These are phyloP conservation scores for Trichoderma breve DNA, from an alignment of 2,329 filamentous ascomycete genomes.

Conservation along the genomic window DNA sequence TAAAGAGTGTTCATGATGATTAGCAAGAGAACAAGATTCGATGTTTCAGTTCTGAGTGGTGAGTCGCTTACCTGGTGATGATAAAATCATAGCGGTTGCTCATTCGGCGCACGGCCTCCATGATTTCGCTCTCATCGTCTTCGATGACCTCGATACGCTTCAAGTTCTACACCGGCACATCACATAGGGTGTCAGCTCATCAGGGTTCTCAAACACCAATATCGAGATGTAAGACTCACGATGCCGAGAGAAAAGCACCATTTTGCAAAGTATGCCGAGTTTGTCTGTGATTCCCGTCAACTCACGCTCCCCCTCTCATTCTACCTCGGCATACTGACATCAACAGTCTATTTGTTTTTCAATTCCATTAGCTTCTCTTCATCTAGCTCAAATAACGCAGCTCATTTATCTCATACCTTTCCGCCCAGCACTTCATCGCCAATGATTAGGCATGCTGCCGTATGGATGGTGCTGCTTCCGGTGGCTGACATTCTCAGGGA, in stretches of 20 bases:
- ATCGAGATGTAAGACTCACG: constrained; percentile 38
- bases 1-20: constrained; percentile 27
- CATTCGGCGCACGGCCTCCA: constrained; percentile 85
- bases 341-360: constrained; percentile 35
- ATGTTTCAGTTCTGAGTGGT: neutral
- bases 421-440: constrained; percentile 96
- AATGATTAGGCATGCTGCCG: constrained; percentile 89
- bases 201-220: neutral
- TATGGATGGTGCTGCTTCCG: constrained; percentile 71
- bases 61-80: constrained; percentile 64
- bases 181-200: neutral
- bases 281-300: constrained; percentile 48
- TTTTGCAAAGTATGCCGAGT: constrained; percentile 62
- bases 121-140: constrained; percentile 86
- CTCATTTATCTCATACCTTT: constrained; percentile 60
- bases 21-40: neutral
- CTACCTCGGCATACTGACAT: constrained; percentile 29
- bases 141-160: constrained; percentile 90
- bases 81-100: constrained; percentile 89
- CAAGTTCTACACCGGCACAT: constrained; percentile 50
- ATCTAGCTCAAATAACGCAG: neutral
- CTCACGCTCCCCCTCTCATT: neutral
- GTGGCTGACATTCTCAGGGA: constrained; percentile 41
- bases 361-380: constrained; percentile 18
- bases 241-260: constrained; percentile 63